Conservation (phyloP, 2,329 filamentous ascomycete genomes). For the Aaosphaeria arxii region DNA sequence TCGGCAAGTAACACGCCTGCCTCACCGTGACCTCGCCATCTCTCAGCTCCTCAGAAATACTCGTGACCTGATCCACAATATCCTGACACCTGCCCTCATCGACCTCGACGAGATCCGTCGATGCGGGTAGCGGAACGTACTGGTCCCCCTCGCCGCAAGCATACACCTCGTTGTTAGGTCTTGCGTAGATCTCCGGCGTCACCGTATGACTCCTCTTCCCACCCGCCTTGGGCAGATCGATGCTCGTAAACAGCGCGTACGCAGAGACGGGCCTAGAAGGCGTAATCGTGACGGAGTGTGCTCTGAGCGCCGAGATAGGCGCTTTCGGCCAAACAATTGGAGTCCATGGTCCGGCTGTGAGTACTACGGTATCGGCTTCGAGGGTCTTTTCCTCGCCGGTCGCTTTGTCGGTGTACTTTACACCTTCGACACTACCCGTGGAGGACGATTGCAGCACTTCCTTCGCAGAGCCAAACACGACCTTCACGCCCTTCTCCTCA, state of each 20-base stretch:
- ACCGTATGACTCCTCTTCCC: constrained; percentile 52
- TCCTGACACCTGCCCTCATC: constrained; percentile 80
- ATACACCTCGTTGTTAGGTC: constrained; percentile 86
- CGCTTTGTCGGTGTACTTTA: constrained; percentile 60
- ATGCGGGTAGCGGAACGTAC: constrained; percentile 69
- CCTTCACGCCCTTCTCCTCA: constrained; percentile 53
- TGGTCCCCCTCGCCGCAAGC: constrained; percentile 89
- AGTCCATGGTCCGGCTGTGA: constrained; percentile 64
- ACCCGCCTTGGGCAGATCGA: constrained; percentile 69
- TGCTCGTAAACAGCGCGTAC: constrained; percentile 83
- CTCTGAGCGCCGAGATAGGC: constrained; percentile 59
- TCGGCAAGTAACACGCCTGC: constrained; percentile 93
- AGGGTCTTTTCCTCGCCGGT: constrained; percentile 47
- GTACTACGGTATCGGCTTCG: constrained; percentile 55
- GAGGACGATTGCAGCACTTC: constrained; percentile 53
- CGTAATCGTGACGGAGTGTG: constrained; percentile 61
- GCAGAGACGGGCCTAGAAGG: constrained; percentile 62
- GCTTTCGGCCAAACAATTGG: constrained; percentile 50
- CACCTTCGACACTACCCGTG: constrained; percentile 55
- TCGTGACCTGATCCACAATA: constrained; percentile 72
- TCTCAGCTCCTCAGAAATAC: constrained; percentile 50
- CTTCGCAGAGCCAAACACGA: constrained; percentile 68
- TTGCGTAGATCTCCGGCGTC: constrained; percentile 89
- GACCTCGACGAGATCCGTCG: constrained; percentile 70
- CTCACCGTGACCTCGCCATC: constrained; percentile 61